Evolutionary conservation across 371 early-diverging fungal species (phyloP).

Genomic region (Lichtheimia ornata): DNA sequence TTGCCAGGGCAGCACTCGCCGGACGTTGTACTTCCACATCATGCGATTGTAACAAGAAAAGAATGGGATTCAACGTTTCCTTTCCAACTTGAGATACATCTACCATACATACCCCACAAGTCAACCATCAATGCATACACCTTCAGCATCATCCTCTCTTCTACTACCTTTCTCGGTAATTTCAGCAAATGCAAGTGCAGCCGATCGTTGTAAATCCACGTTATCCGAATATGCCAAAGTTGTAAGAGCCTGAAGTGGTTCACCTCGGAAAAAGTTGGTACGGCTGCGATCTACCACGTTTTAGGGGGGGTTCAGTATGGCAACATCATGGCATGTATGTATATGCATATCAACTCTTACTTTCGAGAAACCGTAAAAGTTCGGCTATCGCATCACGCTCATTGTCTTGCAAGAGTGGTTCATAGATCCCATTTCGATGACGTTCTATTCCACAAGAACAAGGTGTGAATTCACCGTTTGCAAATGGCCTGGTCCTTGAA

Average conservation of each 20-base stretch:
- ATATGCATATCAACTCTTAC: conserved; percentile 47
- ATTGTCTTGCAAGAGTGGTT: conserved; percentile 81
- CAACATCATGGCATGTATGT: neutral
- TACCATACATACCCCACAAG: conserved; percentile 12
- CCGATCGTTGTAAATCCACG: conserved; percentile 85
- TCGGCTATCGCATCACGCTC: conserved; percentile 87
- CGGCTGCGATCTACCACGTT: conserved; percentile 62
- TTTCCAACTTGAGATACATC: conserved; percentile 82
- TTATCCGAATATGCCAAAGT: conserved; percentile 85
- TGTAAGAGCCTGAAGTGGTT: conserved; percentile 80
- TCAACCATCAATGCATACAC: neutral
- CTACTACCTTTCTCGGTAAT: conserved; percentile 79
- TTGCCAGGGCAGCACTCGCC: conserved; percentile 89
- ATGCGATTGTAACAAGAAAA: conserved; percentile 80
- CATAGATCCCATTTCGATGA: conserved; percentile 59
- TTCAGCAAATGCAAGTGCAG: conserved; percentile 91
- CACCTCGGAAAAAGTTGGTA: conserved; percentile 87
- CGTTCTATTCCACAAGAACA: conserved; percentile 26
- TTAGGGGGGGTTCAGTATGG: neutral
- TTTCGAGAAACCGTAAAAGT: conserved; percentile 79
- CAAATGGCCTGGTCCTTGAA: neutral
- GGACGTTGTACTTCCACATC: conserved; percentile 89
- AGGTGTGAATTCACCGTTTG: too few species aligned
- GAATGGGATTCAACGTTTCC: conserved; percentile 80
- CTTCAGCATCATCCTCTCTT: neutral